A percentile compares a stretch with the other conserved stretches of the same genome.
phyloP scores from a whole-genome alignment of 495 filamentous ascomycete species.

The Podospora australis region DNA sequence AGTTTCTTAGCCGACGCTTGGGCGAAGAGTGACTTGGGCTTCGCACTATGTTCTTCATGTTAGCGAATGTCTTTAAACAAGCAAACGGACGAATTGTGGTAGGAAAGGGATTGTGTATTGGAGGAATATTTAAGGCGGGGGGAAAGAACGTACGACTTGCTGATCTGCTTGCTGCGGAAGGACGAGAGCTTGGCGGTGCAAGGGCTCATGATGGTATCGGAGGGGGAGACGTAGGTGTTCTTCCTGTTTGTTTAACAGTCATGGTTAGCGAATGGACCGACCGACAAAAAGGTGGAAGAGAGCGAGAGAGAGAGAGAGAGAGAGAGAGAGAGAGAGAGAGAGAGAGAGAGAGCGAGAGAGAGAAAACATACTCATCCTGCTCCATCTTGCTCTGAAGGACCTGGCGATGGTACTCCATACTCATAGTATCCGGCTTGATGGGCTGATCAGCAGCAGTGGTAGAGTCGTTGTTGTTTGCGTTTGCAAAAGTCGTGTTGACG shows the following conservation, averaged over 20 bases:
- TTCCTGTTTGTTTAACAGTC: conserved; percentile 23
- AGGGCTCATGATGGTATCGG: conserved; percentile 86
- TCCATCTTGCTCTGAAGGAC: conserved; percentile 66
- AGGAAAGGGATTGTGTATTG: neutral
- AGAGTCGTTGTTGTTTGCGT: conserved; percentile 16
- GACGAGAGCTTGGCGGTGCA: conserved; percentile 85
- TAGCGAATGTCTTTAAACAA: conserved; percentile 9
- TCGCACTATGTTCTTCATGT: conserved; percentile 35
- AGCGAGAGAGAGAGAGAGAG: too few relatives aligned
- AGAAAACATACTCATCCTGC: conserved; percentile 53
- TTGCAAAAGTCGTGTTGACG: conserved; percentile 43
- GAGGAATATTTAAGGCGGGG: too few relatives aligned
- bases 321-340: too few relatives aligned
- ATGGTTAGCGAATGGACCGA: neutral
- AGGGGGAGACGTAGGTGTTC: conserved; percentile 78
- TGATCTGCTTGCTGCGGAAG: conserved; percentile 74
- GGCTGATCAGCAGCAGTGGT: conserved; percentile 20
- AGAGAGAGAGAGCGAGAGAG: too few relatives aligned
- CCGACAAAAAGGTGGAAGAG: neutral
- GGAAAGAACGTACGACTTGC: conserved; percentile 43
- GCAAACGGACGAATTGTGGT: too few relatives aligned
- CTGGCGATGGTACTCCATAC: conserved; percentile 77
- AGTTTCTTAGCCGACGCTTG: conserved; percentile 53
- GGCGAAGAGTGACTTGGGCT: conserved; percentile 60
- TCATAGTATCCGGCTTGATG: conserved; percentile 45